Conservation (phyloP, 805 yeast species). For the Trichomonascus vanleenenianus region DNA sequence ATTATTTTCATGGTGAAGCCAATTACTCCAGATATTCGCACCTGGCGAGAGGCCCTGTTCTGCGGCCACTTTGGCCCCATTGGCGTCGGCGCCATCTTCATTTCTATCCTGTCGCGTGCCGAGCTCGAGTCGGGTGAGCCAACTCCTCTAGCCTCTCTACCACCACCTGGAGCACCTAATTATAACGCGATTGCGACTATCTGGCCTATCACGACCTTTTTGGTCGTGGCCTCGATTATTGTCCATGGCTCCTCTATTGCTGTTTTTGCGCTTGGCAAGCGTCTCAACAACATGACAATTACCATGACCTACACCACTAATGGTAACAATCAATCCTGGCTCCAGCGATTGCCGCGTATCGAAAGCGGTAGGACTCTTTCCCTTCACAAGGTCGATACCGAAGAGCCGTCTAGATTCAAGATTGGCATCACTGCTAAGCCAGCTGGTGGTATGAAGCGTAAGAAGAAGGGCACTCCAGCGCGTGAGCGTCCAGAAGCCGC, state of each 20-base stretch:
- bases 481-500: conserved; percentile 16
- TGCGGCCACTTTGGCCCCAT: conserved; percentile 96
- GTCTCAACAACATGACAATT: conserved; percentile 84
- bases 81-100: conserved; percentile 90
- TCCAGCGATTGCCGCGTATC: conserved; percentile 73
- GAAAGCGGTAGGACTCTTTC: conserved; percentile 68
- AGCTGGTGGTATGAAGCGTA: conserved; percentile 21
- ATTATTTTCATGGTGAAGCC: conserved; percentile 70
- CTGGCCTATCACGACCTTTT: conserved; percentile 80
- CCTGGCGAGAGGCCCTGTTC: conserved; percentile 90
- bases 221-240: conserved; percentile 71
- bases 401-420: conserved; percentile 30
- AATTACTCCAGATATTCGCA: conserved; percentile 74
- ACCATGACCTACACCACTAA: conserved; percentile 82
- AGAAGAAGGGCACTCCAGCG: conserved; percentile 12
- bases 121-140: conserved; percentile 54
- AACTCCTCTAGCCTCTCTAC: conserved; percentile 48
- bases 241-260: conserved; percentile 93
- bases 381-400: conserved; percentile 73
- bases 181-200: conserved; percentile 53
- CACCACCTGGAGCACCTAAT: conserved; percentile 41
- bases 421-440: conserved; percentile 14
- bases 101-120: conserved; percentile 69
- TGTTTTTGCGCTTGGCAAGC: conserved; percentile 67
- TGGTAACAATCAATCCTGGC: conserved; percentile 66